A percentile compares a stretch with the other conserved stretches of the same genome.
Evolutionary conservation across 192 early-diverging fungal species (phyloP).

Genomic region (Umbelopsis ramanniana): DNA sequence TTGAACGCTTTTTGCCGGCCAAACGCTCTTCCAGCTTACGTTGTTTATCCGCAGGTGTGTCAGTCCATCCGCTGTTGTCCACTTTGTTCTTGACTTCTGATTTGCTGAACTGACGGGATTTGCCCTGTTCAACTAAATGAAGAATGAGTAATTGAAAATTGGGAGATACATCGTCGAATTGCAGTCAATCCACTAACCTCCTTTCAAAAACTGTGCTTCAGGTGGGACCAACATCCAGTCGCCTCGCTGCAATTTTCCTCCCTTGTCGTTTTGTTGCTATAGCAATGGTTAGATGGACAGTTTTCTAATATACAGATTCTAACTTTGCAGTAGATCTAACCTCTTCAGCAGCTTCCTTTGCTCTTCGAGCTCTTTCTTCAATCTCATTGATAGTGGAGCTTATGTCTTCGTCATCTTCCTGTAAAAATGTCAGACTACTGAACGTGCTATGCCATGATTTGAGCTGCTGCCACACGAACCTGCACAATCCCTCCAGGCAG

Average conservation of each 20-base stretch:
- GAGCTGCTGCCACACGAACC: not conserved
- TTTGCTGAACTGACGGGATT: constrained; percentile 32
- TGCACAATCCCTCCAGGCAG: constrained; percentile 23
- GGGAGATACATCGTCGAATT: not conserved
- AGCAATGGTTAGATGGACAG: not conserved
- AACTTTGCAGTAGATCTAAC: not conserved
- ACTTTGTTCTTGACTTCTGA: constrained; percentile 10
- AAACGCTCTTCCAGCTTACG: constrained; percentile 9
- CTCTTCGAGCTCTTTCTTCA: constrained; percentile 35
- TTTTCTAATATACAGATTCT: not conserved
- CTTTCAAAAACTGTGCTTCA: constrained; percentile 36
- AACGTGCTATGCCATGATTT: not conserved
- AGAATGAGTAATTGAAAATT: not conserved
- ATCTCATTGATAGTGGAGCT: constrained; percentile 38
- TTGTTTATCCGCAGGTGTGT: constrained; percentile 33
- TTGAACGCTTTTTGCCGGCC: constrained; percentile 14
- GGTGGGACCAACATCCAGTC: constrained; percentile 45
- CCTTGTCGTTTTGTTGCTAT: constrained; percentile 4
- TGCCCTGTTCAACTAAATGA: constrained; percentile 20
- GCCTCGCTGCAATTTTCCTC: constrained; percentile 30
- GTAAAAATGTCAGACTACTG: no score
- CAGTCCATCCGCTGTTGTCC: constrained; percentile 35
- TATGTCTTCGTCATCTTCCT: constrained; percentile 13
- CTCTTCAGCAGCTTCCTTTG: constrained; percentile 29
- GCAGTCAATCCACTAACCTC: constrained; percentile 16